Percentiles rank a stretch among this genome's conserved stretches.
Evolutionary conservation across 495 filamentous ascomycete species (phyloP).

Genomic region (Penicillium paradoxum): DNA sequence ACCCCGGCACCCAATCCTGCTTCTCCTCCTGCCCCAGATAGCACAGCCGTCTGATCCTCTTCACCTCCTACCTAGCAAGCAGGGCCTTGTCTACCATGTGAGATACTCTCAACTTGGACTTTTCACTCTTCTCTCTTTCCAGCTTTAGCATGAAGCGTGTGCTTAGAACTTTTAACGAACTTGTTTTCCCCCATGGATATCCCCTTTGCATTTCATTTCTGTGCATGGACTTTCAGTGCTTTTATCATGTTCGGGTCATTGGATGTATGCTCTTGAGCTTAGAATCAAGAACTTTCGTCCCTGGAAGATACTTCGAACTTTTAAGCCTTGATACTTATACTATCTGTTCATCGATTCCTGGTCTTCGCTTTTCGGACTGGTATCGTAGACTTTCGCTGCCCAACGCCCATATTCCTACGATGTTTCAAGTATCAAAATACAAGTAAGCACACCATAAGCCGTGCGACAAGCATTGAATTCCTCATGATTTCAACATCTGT

Average conservation of each 20-base stretch:
- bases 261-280: constrained; percentile 7
- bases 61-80: neutral
- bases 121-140: constrained; percentile 12
- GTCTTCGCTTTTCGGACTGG: neutral
- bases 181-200: constrained; percentile 32
- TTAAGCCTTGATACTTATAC: neutral
- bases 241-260: constrained; percentile 9
- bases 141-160: constrained; percentile 39
- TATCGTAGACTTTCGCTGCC: neutral
- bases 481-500: neutral
- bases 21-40: constrained; percentile 15
- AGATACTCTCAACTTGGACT: neutral
- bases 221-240: constrained; percentile 4
- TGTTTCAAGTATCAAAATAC: neutral
- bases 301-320: neutral
- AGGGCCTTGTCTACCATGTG: neutral
- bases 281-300: neutral
- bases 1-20: constrained; percentile 10
- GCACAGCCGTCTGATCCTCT: constrained; percentile 18
- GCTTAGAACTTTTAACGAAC: constrained; percentile 28
- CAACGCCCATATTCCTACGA: neutral
- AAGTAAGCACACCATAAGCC: neutral
- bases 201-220: constrained; percentile 23
- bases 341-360: neutral
- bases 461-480: neutral